phyloP scores from a whole-genome alignment of 2,329 filamentous ascomycete genomes.

The Scytalidium lignicola region DNA sequence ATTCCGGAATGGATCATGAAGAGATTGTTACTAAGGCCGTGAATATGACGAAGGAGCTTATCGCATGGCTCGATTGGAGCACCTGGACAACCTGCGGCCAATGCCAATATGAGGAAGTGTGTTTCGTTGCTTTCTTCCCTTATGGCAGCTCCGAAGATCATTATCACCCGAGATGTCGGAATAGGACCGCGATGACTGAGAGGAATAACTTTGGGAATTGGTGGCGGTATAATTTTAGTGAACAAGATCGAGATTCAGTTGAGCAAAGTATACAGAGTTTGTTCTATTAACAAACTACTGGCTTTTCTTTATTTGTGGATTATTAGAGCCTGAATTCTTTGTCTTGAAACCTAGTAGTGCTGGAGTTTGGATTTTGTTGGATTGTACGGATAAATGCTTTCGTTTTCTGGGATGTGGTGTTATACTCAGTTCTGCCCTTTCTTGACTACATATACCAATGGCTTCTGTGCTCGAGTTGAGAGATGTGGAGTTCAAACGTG shows the following conservation, averaged over 20 bases:
- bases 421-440: too few relatives aligned
- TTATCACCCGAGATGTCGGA: conserved; percentile 39
- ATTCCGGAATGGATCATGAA: neutral
- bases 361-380: too few relatives aligned
- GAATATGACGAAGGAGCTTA: conserved; percentile 29
- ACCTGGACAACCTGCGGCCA: conserved; percentile 52
- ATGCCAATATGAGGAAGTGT: conserved; percentile 50
- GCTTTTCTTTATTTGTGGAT: too few relatives aligned
- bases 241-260: neutral
- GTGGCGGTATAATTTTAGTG: neutral
- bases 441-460: too few relatives aligned
- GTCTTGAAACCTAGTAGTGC: too few relatives aligned
- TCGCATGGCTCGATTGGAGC: conserved; percentile 51
- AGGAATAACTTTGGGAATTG: neutral
- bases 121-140: conserved; percentile 62
- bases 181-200: conserved; percentile 6
- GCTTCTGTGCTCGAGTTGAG: too few relatives aligned
- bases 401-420: too few relatives aligned
- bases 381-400: too few relatives aligned
- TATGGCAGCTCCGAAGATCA: conserved; percentile 50
- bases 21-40: conserved; percentile 3
- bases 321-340: too few relatives aligned
- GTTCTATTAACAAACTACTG: neutral
- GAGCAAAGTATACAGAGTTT: neutral
- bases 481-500: too few relatives aligned